Base-by-base conservation (phyloP, 805 yeast species). In the Pichia heedii region DNA sequence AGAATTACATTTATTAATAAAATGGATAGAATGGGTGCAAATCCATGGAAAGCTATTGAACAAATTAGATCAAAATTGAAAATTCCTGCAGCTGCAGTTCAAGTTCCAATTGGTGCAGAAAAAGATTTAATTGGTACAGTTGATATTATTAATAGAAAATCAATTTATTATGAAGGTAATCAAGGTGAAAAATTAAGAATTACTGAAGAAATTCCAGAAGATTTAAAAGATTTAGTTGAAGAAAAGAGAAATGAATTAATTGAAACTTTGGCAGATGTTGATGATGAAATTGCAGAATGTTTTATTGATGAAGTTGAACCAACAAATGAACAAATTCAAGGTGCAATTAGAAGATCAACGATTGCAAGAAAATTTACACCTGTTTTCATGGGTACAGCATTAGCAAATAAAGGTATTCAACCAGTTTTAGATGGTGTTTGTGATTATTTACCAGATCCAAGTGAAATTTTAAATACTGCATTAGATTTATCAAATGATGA, bases 1-100 rank as follows among this genome's bases (percentile, higher is more conserved):
- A 77, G 98, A 60, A 75, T 93, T 42, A 90, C 98, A 10, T 93
- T 93, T 59, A 84, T 93, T 65, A 93, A 93, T 69, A 93, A 93
- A 71, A 89, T 93, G 97, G 99, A 93, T 66, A 80, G 99, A 63
- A 86, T 93, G 96, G 99, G 99, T 53, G 85, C 98, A 44, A 81
- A 93, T 66, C 99, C 99, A 20, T 93, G 94, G 82, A 77, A 75
- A 50, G 96, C 94, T 45, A 84, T 93, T 56, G 95, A 85, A 45
- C 97, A 90, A 69, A 75, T 93, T 55, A 87, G 90, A 67, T 54
- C 67, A 43, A 93, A 93, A 63, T 76, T 93, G 61, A 86, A 80
- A 65, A 86, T 88, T 36, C 86, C 96, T 21, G 97, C 97, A 50
- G 97, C 97, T 47, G 96, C 97, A 18, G 77, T 93, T 49, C 99